Base-by-base conservation (phyloP, 768 basidiomycete genomes). In the Kwoniella dendrophila region DNA sequence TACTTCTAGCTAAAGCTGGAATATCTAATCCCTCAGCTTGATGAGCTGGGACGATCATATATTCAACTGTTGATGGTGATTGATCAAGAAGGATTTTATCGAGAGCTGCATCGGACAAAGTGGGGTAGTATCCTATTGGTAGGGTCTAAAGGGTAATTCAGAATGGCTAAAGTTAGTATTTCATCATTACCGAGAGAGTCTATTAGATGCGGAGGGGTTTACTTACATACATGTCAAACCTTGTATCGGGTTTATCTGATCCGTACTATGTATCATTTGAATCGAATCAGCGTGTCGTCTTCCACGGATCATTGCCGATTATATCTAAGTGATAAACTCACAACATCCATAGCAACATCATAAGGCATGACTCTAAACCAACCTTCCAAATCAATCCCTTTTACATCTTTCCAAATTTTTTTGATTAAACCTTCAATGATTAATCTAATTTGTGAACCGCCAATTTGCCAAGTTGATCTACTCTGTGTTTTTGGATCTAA, bases 171-270 rank as follows among this genome's bases (percentile, higher is more conserved):
- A 27, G 36, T 12, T 34, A 30, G 22, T 34, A 14, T 56, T 40
- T 20, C 11, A 29, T 7, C 26, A 50, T n/a, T 30, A 12, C 16
- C 7, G 54, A 24, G 14, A 64, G 22, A 48, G 14, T 44, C 12
- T 11, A 14, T n/a, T 11, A 12, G 24, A n/a, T 41, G 34, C 27
- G 44, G 14, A 4, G 33, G 18, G n/a, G 41, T 33, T 16, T n/a
- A 80, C 80, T 72, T 63, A 93, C 93, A 87, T 94, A 87, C 67
- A 94, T 83, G 57, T 85, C 85, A 80, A 92, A 93, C 57, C 93
- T 85, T 56, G 87, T 87, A 80, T 97, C 94, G 45, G 94, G 94
- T 81, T 96, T 96, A 80, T 96, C 93, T 59, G 90, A 90, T 14
- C 93, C 93, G 82, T 87, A 96, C 89, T 93, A 64, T 26, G 7